Base-by-base conservation (phyloP, 805 yeast species). In the Cyberlindnera mycetangii region DNA sequence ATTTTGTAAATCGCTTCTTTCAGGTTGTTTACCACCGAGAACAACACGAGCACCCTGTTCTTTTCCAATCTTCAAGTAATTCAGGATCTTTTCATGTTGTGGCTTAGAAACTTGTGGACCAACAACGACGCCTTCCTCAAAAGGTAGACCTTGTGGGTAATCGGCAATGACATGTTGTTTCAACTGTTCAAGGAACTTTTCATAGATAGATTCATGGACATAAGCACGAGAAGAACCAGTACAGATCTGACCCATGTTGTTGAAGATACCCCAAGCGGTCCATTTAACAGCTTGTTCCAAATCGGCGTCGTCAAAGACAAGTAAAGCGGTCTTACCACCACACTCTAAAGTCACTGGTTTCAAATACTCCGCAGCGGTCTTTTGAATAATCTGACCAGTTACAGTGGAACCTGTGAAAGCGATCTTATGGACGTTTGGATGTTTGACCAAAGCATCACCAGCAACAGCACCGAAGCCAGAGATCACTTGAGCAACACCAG, bases 231-330 rank as follows among this genome's bases (percentile, higher is more conserved):
- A 77, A 45, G 83, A 79, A 44, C 83, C 83, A 39, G 82, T 75
- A 63, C 85, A 79, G 50, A 79, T 80, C 64, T 79, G 83, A 51
- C 85, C 85, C 57, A 78, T 70, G 65, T 79, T 79, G 65, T 67
- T 72, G 67, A 78, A 78, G 50, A 78, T 76, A 57, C 82, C 83
- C 48, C 69, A 57, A 38, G 71, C 74, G 4, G 75, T 74, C 76
- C 80, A 76, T 51, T 74, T 71, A 25, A 70, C 67, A 32, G 78
- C 76, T 48, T 65, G 66, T 2, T 71, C 75, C 19, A 74, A 49
- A 53, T 73, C 69, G 15, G 76, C 75, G 51, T 74, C 78, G 24
- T 68, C 70, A 55, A 74, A 74, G 4, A 75, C 66, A 22, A 74
- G 57, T 48, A 70, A 62, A 5, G 79, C 76, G 12, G 78, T 69